These are phyloP conservation scores for Pichia paraexigua DNA, from an alignment of 805 yeast species.

Conservation along the genomic window DNA sequence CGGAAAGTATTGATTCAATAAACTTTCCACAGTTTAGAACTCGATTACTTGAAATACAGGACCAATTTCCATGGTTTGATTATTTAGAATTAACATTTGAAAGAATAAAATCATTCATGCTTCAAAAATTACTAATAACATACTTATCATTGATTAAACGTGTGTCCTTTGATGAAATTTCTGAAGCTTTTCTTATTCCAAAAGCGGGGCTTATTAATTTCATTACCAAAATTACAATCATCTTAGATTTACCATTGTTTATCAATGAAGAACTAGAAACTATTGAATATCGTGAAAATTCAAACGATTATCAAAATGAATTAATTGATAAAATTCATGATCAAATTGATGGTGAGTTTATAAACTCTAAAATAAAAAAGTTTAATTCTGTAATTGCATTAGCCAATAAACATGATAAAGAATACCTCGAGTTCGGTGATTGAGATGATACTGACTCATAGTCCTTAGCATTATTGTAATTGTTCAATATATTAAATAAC, in stretches of 20 bases:
- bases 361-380: constrained; percentile 7
- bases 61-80: constrained; percentile 1
- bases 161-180: not conserved
- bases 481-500: not conserved
- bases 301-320: not conserved
- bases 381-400: not conserved
- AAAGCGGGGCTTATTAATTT: not conserved
- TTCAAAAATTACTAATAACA: constrained; percentile 24
- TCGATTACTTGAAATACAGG: not conserved
- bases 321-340: constrained; percentile 5
- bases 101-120: constrained; percentile 12
- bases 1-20: constrained; percentile 14
- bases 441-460: too few species aligned
- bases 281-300: constrained; percentile 8
- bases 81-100: not conserved
- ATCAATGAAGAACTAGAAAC: constrained; percentile 14
- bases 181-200: not conserved
- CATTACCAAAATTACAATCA: constrained; percentile 10
- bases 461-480: not conserved
- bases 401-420: not conserved
- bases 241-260: constrained; percentile 21
- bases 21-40: not conserved
- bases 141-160: constrained; percentile 26
- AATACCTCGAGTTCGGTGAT: not conserved
- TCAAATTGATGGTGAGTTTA: constrained; percentile 8